Base-by-base conservation (phyloP, 2,329 filamentous ascomycete genomes). In the Penicillium corylophilum region DNA sequence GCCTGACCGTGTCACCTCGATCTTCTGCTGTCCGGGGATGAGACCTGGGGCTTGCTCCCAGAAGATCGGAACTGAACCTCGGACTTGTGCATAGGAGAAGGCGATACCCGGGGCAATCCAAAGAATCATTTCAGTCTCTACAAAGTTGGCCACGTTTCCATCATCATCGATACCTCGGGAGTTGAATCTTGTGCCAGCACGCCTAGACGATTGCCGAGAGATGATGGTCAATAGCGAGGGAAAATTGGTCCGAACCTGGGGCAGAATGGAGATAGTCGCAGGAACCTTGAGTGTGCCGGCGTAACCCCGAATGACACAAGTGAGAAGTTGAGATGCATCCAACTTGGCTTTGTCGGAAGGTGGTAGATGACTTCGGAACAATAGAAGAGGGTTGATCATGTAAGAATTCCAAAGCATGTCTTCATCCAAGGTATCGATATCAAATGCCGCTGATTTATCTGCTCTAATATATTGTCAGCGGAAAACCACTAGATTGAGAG, bases 391-490 rank as follows among this genome's bases (percentile, higher is more conserved):
- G 58, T 88, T 87, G 64, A 99, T 96, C 91, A 99, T 96, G 74
- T 95, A 96, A 3, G 90, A 95, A 68, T 99, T 99, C 94, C 94
- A 99, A 16, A 99, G 75, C 68, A 96, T 96, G 1, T 89, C 88
- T 64, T 91, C 88, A 70, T 99, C 91, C 55, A 97, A 85, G 65
- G 90, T 94, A 68, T 96, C 91, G 54, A 96, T 90, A 56, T 95
- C 89, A 57, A 97, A 92, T 0, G 88, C 85, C 40, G 85, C 81
- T 18, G 84, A 84, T 67, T 93, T 90, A 50, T 87, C 83, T 13
- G 87, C 84, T 63, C 88, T 90, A 58, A 55, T 22, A 47, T 26
- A 31, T 33, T 40, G 46, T 64, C 44, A 64, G 56, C 54, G 53
- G 52, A 51, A 50, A 53, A 68, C 26, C 15, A 48, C 16, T 26